Evolutionary conservation across 352 stramenopile genomes (phyloP).

Genomic region (Pythium dissotocum): DNA sequence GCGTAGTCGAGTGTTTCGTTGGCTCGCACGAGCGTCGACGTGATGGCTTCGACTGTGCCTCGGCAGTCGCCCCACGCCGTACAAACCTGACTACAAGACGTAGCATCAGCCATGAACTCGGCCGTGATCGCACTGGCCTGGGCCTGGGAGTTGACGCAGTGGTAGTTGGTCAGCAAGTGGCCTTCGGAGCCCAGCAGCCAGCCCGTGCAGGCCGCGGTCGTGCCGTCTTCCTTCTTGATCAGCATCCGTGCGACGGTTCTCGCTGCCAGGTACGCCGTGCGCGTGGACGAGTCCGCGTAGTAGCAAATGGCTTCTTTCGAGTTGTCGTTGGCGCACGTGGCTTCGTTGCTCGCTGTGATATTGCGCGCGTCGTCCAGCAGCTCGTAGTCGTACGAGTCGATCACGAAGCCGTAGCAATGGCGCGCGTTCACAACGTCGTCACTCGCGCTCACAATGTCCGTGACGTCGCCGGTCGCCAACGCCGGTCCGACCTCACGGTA

Average conservation of each 20-base stretch:
- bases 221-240: conserved; percentile 41
- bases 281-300: conserved; percentile 32
- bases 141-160: conserved; percentile 50
- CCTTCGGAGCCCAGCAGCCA: conserved; percentile 62
- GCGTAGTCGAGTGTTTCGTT: conserved; percentile 62
- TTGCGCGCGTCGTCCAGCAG: conserved; percentile 40
- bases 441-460: background rate
- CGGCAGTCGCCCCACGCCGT: conserved; percentile 39
- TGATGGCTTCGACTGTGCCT: conserved; percentile 46
- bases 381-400: conserved; percentile 52
- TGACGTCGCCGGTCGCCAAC: background rate
- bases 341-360: conserved; percentile 45
- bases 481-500: conserved; percentile 33
- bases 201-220: conserved; percentile 46
- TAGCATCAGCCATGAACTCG: conserved; percentile 64
- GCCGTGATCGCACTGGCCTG: conserved; percentile 46
- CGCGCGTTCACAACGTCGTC: conserved; percentile 4
- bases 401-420: conserved; percentile 58
- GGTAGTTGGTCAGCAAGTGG: conserved; percentile 74
- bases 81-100: conserved; percentile 40
- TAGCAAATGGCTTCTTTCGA: conserved; percentile 61
- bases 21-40: conserved; percentile 44
- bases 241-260: conserved; percentile 52
- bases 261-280: conserved; percentile 39
- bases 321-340: conserved; percentile 62